Conservation (phyloP, 257 asterid species). For the Asclepias syriaca region DNA sequence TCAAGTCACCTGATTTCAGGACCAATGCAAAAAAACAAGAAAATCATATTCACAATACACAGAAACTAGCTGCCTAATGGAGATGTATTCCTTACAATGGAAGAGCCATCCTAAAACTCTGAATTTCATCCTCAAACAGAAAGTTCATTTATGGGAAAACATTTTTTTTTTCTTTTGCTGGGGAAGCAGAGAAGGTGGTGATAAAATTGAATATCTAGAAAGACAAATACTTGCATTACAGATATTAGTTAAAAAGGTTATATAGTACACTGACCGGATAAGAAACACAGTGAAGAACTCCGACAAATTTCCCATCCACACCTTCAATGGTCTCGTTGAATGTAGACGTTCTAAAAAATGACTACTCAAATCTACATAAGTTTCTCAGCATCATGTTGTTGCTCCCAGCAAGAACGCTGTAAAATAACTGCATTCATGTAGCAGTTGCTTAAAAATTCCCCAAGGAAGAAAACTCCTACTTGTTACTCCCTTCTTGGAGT, state of each 20-base stretch:
- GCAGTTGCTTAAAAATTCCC: slow-evolving; percentile 30
- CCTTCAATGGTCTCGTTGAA: slow-evolving; percentile 23
- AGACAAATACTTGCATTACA: slow-evolving; percentile 33
- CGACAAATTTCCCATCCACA: slow-evolving; percentile 33
- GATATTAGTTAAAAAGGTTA: slow-evolving; percentile 36
- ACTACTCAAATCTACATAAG: slow-evolving; percentile 48
- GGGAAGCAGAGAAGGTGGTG: background rate
- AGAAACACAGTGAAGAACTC: slow-evolving; percentile 33
- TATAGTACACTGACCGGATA: slow-evolving; percentile 50
- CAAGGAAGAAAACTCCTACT: slow-evolving; percentile 38
- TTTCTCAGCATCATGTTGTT: slow-evolving; percentile 31
- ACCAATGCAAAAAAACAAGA: background rate
- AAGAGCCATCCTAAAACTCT: background rate
- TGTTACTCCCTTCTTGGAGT: slow-evolving; percentile 36
- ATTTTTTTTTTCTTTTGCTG: background rate
- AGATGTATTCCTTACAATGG: background rate
- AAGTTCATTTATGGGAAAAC: background rate
- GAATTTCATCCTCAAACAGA: background rate
- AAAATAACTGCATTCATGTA: slow-evolving; percentile 30
- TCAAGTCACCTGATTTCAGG: background rate
- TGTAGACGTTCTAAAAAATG: slow-evolving; percentile 41
- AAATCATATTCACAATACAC: background rate
- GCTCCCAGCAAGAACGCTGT: slow-evolving; percentile 41
- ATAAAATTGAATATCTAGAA: slow-evolving; percentile 16
- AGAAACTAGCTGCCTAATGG: background rate